phyloP scores from a whole-genome alignment of 202 grass and related monocot species.

The Eragrostis tef region DNA sequence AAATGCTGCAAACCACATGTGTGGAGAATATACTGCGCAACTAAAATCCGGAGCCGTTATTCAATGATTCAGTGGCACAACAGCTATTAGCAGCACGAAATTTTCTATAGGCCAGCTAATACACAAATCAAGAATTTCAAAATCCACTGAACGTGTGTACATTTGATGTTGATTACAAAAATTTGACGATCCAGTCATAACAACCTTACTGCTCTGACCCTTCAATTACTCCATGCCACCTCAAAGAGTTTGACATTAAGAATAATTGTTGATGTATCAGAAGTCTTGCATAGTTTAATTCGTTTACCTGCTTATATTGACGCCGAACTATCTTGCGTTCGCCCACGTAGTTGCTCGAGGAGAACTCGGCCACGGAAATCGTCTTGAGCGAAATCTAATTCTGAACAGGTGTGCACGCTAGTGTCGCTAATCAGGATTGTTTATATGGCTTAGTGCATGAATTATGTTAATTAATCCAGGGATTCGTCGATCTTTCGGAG shows the following conservation, averaged over 20 bases:
- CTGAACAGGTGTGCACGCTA: conserved; percentile 1
- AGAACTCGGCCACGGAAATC: conserved; percentile 21
- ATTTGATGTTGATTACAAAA: background rate
- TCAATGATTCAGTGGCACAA: background rate
- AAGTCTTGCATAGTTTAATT: background rate
- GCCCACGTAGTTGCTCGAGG: conserved; percentile 6
- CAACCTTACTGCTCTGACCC: background rate
- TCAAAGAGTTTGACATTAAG: background rate
- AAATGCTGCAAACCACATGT: background rate
- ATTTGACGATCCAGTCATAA: background rate
- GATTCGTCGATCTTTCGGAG: background rate
- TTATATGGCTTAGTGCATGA: background rate
- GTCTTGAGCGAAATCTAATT: background rate
- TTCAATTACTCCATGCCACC: background rate
- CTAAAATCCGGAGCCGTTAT: background rate
- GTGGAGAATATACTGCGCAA: background rate
- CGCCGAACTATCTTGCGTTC: background rate
- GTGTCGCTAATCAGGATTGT: background rate
- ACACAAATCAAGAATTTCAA: background rate
- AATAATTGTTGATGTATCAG: no score
- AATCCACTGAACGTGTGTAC: background rate
- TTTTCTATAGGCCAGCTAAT: background rate
- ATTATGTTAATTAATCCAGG: background rate
- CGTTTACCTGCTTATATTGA: conserved; percentile 1
- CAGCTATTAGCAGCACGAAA: background rate